Percentiles rank a stretch among this genome's conserved stretches.
Evolutionary conservation across 306 rosid genomes (phyloP).

Genomic region (Quillaja saponaria): DNA sequence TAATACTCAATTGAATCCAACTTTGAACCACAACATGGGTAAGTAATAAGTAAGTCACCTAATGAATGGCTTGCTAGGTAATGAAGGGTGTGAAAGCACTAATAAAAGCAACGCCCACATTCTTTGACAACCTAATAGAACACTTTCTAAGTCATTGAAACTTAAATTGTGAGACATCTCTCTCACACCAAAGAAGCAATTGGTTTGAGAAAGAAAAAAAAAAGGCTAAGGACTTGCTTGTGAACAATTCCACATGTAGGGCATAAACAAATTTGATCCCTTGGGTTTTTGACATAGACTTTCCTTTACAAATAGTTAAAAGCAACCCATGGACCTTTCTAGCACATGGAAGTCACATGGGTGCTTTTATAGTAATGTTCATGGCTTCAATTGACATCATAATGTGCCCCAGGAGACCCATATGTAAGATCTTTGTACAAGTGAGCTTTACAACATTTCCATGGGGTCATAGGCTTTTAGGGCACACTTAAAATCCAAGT

Average conservation of each 20-base stretch:
- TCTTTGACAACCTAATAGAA: constrained; percentile 20
- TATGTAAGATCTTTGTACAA: too few relatives aligned
- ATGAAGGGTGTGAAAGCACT: constrained; percentile 26
- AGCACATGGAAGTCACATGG: constrained; percentile 49
- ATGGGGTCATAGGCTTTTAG: too few relatives aligned
- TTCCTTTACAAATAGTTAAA: constrained; percentile 26
- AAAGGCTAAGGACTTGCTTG: constrained; percentile 14
- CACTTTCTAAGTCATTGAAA: constrained; percentile 2
- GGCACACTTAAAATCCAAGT: too few relatives aligned
- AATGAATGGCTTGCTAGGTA: too few relatives aligned
- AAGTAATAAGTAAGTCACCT: too few relatives aligned
- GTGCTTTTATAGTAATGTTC: neutral
- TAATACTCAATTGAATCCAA: constrained; percentile 32
- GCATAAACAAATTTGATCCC: constrained; percentile 30
- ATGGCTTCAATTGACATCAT: constrained; percentile 27
- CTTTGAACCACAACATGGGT: constrained; percentile 26
- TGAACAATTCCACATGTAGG: constrained; percentile 27
- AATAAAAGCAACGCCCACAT: constrained; percentile 36
- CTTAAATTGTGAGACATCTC: constrained; percentile 6
- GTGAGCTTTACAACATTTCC: too few relatives aligned
- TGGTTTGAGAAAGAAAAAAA: neutral
- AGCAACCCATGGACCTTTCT: constrained; percentile 34
- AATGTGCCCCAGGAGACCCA: constrained; percentile 8
- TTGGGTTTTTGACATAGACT: constrained; percentile 37
- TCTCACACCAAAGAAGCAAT: constrained; percentile 5